Percentiles rank a stretch among this genome's conserved stretches.
phyloP scores from a whole-genome alignment of 805 yeast species.

The Ogataea dorogensis region DNA sequence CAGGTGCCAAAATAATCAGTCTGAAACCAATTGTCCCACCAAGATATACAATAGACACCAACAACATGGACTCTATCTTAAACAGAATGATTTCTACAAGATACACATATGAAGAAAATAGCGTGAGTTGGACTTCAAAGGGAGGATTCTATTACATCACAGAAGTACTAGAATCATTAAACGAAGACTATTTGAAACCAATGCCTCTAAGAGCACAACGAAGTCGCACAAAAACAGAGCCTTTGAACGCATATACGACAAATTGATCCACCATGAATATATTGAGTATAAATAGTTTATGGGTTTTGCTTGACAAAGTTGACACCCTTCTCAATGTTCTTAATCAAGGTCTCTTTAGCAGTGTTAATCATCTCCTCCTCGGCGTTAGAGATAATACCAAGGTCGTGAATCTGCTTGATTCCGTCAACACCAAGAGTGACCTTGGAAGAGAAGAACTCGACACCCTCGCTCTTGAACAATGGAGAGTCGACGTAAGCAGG shows the following conservation, averaged over 20 bases:
- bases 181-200: constrained; percentile 33
- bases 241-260: constrained; percentile 33
- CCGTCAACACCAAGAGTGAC: constrained; percentile 93
- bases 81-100: constrained; percentile 64
- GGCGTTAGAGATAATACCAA: constrained; percentile 69
- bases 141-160: constrained; percentile 79
- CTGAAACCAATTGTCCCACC: constrained; percentile 77
- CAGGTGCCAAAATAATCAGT: constrained; percentile 78
- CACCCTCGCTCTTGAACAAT: constrained; percentile 81
- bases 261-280: constrained; percentile 15
- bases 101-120: constrained; percentile 60
- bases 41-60: constrained; percentile 61
- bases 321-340: constrained; percentile 92
- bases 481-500: constrained; percentile 70
- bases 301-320: constrained; percentile 77
- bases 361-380: constrained; percentile 81
- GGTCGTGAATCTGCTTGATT: constrained; percentile 74
- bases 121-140: constrained; percentile 90
- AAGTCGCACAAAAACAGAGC: constrained; percentile 19
- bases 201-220: constrained; percentile 28
- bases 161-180: constrained; percentile 48
- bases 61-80: constrained; percentile 54
- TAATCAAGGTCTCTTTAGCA: constrained; percentile 86
- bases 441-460: constrained; percentile 93
- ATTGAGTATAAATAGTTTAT: constrained; percentile 30